Base-by-base conservation (phyloP, 805 yeast species). In the Cyberlindnera amylophila region DNA sequence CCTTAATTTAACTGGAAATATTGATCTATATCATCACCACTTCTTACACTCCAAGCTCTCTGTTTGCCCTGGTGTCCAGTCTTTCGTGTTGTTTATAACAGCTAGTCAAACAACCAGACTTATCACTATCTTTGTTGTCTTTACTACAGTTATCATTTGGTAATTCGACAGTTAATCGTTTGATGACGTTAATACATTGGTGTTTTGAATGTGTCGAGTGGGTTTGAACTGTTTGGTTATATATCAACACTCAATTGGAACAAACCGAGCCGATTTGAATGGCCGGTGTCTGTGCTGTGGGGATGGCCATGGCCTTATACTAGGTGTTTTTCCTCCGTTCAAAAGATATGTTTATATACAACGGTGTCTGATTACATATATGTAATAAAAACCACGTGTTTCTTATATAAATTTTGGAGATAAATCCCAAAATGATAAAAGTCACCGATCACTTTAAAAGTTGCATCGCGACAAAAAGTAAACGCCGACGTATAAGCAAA, bases 71-170 rank as follows among this genome's bases (percentile, higher is more conserved):
- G 13, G 42, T 50, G 17, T 54, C 68, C 6, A 51, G 64, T 3
- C 26, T 53, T 13, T 42, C 11, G 14, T 62, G 18, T 36, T 62
- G 3, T 53, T 66, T 8, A 57, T 51, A 4, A 15, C 36, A 4
- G 47, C 64, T 11, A 66, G 64, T 32, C 45, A 41, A 21, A 51
- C 55, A 11, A 47, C 52, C 23, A 50, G 72, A 16, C 46, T 67
- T 19, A 43, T 4, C 14, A 15, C 14, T 8, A 32, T 16, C n/a
- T n/a, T n/a, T n/a, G n/a, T n/a, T n/a, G n/a, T n/a, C n/a, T n/a
- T n/a, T n/a, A n/a, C n/a, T n/a, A n/a, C n/a, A n/a, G 7, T 55
- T 67, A 18, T 61, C 68, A 2, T 68, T 67, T 50, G 67, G 67
- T 2, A 60, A 61, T 14, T 64, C 61, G 16, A 64, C 67, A 39